phyloP scores from a whole-genome alignment of 2,329 filamentous ascomycete genomes.

The Colletotrichum noveboracense region DNA sequence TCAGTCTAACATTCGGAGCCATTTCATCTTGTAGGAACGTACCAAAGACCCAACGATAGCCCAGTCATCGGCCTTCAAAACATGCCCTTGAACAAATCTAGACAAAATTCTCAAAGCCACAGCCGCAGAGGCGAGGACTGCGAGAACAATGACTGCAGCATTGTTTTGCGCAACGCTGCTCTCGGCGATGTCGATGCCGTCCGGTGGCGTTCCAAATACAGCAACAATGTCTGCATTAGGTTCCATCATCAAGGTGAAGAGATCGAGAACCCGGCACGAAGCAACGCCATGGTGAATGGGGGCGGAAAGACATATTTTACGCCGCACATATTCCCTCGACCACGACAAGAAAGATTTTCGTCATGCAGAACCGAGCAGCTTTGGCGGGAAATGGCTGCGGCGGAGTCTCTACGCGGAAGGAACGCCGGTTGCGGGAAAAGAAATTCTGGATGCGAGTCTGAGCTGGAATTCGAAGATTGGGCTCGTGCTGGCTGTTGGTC shows the following conservation, averaged over 20 bases:
- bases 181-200: background rate
- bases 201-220: background rate
- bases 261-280: background rate
- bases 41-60: background rate
- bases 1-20: background rate
- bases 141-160: slow-evolving; percentile 4
- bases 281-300: background rate
- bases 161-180: background rate
- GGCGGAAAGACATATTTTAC: background rate
- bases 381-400: background rate
- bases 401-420: background rate
- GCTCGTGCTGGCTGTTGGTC: background rate
- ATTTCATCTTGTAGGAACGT: background rate
- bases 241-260: background rate
- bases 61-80: slow-evolving; percentile 5
- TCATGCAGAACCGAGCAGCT: background rate
- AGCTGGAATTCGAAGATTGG: background rate
- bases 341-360: background rate
- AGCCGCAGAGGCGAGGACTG: background rate
- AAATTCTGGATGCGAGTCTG: background rate
- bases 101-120: slow-evolving; percentile 1
- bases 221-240: background rate
- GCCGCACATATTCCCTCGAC: background rate
- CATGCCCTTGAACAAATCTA: background rate
- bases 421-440: background rate